phyloP scores from a whole-genome alignment of 768 basidiomycete species.

The Sistotremastrum suecicum region DNA sequence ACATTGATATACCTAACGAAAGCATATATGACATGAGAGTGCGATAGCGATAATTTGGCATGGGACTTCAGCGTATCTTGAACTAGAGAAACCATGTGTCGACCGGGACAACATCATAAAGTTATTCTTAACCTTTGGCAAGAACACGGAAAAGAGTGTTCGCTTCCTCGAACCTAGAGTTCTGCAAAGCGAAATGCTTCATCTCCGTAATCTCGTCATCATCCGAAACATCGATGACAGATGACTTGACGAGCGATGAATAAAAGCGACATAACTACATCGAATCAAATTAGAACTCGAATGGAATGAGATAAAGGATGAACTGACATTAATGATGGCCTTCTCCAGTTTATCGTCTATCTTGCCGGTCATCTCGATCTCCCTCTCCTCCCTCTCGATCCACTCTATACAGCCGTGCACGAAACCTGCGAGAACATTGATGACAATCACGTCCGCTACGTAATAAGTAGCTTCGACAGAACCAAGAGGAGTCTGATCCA shows the following conservation, averaged over 20 bases:
- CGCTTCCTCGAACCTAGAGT: slow-evolving; percentile 66
- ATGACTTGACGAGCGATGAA: slow-evolving; percentile 49
- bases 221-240: slow-evolving; percentile 45
- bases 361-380: slow-evolving; percentile 47
- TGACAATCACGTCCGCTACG: slow-evolving; percentile 47
- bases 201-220: slow-evolving; percentile 67
- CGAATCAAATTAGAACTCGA: slow-evolving; percentile 3
- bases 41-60: too few relatives aligned
- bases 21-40: too few relatives aligned
- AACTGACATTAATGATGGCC: slow-evolving; percentile 55
- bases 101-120: too few relatives aligned
- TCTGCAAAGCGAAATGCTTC: slow-evolving; percentile 57
- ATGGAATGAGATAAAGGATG: slow-evolving; percentile 1
- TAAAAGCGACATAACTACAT: slow-evolving; percentile 65
- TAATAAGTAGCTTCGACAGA: slow-evolving; percentile 16
- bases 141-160: slow-evolving; percentile 56
- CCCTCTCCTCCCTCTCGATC: slow-evolving; percentile 54
- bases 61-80: too few relatives aligned
- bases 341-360: slow-evolving; percentile 64
- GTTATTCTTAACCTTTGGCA: slow-evolving; percentile 19
- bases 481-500: slow-evolving; percentile 38
- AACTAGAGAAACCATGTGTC: too few relatives aligned
- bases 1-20: too few relatives aligned
- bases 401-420: slow-evolving; percentile 56
- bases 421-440: slow-evolving; percentile 57